Evolutionary conservation across 2,329 filamentous ascomycete genomes (phyloP).

Genomic region (Penicillium sp.): DNA sequence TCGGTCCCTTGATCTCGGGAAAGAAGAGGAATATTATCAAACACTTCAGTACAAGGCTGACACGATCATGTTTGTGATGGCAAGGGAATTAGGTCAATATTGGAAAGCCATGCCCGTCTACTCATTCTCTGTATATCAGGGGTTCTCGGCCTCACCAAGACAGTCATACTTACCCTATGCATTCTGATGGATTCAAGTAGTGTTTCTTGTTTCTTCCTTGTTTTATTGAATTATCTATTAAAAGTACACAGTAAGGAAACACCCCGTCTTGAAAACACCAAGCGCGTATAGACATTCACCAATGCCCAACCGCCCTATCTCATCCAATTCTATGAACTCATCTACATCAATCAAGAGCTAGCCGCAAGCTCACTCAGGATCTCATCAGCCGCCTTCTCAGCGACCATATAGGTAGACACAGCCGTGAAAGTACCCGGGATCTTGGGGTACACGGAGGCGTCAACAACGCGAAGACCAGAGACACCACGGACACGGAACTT

Average conservation of each 20-base stretch:
- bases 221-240: not conserved
- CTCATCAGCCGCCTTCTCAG: constrained; percentile 67
- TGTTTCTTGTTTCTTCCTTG: not conserved
- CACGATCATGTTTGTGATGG: too few species aligned
- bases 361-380: constrained; percentile 46
- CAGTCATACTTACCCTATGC: not conserved
- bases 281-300: constrained; percentile 1
- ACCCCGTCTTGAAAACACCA: not conserved
- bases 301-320: not conserved
- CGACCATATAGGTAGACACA: constrained; percentile 61
- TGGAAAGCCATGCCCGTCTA: too few species aligned
- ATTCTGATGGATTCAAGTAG: not conserved
- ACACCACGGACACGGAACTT: constrained; percentile 65
- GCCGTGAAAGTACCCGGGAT: constrained; percentile 63
- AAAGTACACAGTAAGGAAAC: not conserved
- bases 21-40: too few species aligned
- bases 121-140: not conserved
- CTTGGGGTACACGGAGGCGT: constrained; percentile 64
- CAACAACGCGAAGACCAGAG: constrained; percentile 64
- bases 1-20: too few species aligned
- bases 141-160: not conserved
- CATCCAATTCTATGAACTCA: not conserved
- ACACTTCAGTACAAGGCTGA: too few species aligned
- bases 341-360: constrained; percentile 1
- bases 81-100: too few species aligned